A percentile compares a stretch with the other conserved stretches of the same genome.
These are phyloP conservation scores for Punica granatum DNA, from an alignment of 345 rosid species.

Conservation along the genomic window DNA sequence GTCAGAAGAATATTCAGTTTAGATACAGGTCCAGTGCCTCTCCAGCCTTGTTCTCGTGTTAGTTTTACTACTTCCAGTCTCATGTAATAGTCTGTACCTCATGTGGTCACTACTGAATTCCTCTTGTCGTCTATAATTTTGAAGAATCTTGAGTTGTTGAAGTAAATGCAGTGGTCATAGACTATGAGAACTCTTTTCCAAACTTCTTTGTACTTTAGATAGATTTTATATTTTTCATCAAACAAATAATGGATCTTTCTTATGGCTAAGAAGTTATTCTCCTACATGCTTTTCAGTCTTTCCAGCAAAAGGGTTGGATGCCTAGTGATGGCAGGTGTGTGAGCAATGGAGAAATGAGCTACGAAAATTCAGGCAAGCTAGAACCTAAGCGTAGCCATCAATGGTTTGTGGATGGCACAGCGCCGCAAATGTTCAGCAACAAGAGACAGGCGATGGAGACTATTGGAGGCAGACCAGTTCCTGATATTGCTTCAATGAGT, in stretches of 20 bases:
- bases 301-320: conserved; percentile 36
- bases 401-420: conserved; percentile 40
- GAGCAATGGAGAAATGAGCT: conserved; percentile 35
- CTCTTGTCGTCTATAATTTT: too few relatives aligned
- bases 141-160: too few relatives aligned
- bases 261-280: neutral
- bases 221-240: neutral
- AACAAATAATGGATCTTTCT: neutral
- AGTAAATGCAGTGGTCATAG: too few relatives aligned
- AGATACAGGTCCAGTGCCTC: neutral
- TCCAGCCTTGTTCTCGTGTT: neutral
- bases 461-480: conserved; percentile 20
- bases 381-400: conserved; percentile 51
- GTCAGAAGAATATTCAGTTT: neutral
- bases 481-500: conserved; percentile 24
- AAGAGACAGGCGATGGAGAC: conserved; percentile 51
- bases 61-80: neutral
- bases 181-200: neutral
- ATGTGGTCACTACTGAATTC: too few relatives aligned
- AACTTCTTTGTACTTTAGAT: neutral
- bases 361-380: conserved; percentile 31
- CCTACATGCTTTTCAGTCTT: conserved; percentile 29
- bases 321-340: conserved; percentile 31
- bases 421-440: conserved; percentile 34
- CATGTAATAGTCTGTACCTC: too few relatives aligned